Base-by-base conservation (phyloP, 495 filamentous ascomycete genomes). In the Penicillium robsamsonii region DNA sequence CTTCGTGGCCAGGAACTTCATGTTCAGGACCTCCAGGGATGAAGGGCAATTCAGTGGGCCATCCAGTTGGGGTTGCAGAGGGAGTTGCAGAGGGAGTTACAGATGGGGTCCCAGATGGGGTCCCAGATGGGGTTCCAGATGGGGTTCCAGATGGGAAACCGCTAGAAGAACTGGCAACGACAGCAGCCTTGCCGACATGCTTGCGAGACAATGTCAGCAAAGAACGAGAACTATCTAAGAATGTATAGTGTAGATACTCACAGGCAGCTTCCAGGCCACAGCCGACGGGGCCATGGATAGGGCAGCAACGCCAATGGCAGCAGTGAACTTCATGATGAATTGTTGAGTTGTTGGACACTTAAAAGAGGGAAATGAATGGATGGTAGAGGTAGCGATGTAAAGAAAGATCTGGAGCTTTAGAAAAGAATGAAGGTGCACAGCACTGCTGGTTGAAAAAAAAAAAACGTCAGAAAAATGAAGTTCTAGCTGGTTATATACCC, bases 271-370 rank as follows among this genome's bases (percentile, higher is more conserved):
- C 49, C 53, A 58, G 29, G 62, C 65, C 4, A 63, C 59, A 18
- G 64, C 61, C 42, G 58, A 61, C 13, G 62, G 62, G 46, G 60
- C 57, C 53, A 72, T 38, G 55, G 37, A 60, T 37, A 71, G 58
- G 50, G 62, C 65, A 38, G 61, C 65, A 55, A 65, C 55, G 58
- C 68, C 67, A 49, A 71, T 38, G 45, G 59, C 18, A 66, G 67
- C 29, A 46, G 63, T 65, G 53, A 67, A 53, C 64, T 70, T 75
- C 72, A 75, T 73, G 56, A 50, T 71, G 59, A 56, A 58, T 20
- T 55, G 18, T 45, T 54, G 56, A 57, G 31, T 52, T 45, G 24
- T 44, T 35, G 43, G 31, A 46, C 25, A 58, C 41, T 47, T 17
- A 42, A 56, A 48, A 38, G 30, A 41, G 44, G 43, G n/a, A 50